Evolutionary conservation across 257 asterid genomes (phyloP).

Genomic region (Petunia secreta): DNA sequence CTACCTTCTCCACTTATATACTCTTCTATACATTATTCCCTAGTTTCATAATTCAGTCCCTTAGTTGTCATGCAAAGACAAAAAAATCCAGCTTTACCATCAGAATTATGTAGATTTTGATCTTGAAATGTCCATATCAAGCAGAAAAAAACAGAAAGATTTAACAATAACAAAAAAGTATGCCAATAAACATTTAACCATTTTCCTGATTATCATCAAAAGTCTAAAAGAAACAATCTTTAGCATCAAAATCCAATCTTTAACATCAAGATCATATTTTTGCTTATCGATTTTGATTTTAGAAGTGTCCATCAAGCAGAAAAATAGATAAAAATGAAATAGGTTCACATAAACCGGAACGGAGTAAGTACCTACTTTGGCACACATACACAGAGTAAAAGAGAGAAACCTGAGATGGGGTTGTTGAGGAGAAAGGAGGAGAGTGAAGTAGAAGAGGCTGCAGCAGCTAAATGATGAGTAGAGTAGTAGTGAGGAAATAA

Average conservation of each 20-base stretch:
- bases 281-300: not conserved
- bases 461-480: not conserved
- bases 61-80: not conserved
- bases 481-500: not conserved
- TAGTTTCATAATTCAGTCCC: not conserved
- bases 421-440: not conserved
- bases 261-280: not conserved
- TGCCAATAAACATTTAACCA: no score
- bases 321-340: not conserved
- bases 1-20: not conserved
- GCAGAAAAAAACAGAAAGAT: no score
- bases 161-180: no score
- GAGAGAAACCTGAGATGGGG: constrained; percentile 20
- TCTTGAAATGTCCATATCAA: no score
- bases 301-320: not conserved
- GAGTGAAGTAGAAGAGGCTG: not conserved
- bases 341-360: not conserved
- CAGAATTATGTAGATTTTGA: not conserved
- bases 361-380: not conserved
- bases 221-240: no score
- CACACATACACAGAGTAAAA: not conserved
- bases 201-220: no score
- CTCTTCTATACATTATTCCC: not conserved
- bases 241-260: no score
- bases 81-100: not conserved